phyloP scores from a whole-genome alignment of 2,329 filamentous ascomycete species.

The Hypoxylon sp. region DNA sequence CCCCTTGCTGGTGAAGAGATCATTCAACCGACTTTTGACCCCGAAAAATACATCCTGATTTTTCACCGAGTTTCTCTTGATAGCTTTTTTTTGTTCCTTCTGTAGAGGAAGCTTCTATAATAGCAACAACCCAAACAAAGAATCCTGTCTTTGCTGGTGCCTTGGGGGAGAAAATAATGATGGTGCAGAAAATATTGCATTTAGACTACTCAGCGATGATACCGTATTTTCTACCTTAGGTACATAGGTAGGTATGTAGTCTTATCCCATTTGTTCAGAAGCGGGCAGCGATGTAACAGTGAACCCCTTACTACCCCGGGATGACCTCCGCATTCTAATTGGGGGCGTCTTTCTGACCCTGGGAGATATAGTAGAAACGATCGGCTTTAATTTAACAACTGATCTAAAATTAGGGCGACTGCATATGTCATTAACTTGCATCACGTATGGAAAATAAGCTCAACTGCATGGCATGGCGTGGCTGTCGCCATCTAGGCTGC shows the following conservation, averaged over 20 bases:
- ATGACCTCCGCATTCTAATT: slow-evolving; percentile 22
- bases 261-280: slow-evolving; percentile 6
- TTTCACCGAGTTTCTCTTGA: background rate
- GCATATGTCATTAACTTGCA: slow-evolving; percentile 3
- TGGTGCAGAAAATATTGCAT: background rate
- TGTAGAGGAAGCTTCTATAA: background rate
- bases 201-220: slow-evolving; percentile 1
- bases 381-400: slow-evolving; percentile 24
- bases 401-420: slow-evolving; percentile 31
- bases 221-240: background rate
- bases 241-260: background rate
- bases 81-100: too few species aligned
- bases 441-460: background rate
- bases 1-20: background rate
- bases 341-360: background rate
- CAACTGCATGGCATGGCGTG: slow-evolving; percentile 8
- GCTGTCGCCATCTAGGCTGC: slow-evolving; percentile 31
- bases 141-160: background rate
- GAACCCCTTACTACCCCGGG: slow-evolving; percentile 11
- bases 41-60: background rate
- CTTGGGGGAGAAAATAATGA: slow-evolving; percentile 2
- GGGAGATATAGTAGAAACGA: slow-evolving; percentile 5
- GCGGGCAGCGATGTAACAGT: slow-evolving; percentile 24
- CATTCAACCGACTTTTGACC: background rate
- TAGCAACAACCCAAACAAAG: background rate